Base-by-base conservation (phyloP, 177 flowering plant species). In the Vitis hybrid region DNA sequence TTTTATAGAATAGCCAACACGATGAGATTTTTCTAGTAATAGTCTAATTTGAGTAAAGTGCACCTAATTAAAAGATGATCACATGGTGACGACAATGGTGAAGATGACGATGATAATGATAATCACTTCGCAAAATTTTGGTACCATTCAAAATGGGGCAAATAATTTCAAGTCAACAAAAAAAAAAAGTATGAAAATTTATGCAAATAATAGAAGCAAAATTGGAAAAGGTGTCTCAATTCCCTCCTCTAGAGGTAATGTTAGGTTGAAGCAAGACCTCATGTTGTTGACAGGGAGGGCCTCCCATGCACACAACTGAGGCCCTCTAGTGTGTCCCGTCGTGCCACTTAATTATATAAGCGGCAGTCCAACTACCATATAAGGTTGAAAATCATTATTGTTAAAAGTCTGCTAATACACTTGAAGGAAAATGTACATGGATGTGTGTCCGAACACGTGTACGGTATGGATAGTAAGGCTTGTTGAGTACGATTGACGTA, bases 391-490 rank as follows among this genome's bases (percentile, higher is more conserved):
- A 10, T 9, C 15, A 67, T 76, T 32, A 61, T 35, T 61, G 50
- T 61, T 61, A 61, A 61, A 61, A 61, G 64, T 14, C n/a, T 35
- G n/a, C n/a, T 54, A 54, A 54, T 54, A 4, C 17, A 6, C 46
- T 35, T 5, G 2, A 35, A 8, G 46, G 9, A 35, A 35, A 17
- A 64, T 46, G 54, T 20, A 52, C 56, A 51, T n/a, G 9, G 58
- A 53, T 53, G 30, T 52, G 10, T 11, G 78, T 67, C 68, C 74
- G 64, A 70, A 76, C 82, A 76, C 79, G 79, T 79, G 82, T 79
- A 76, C 77, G 72, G 35, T 35, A 35, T 48, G 17, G 71, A 67
- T 74, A 69, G 12, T 35, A 64, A 51, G 49, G 13, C n/a, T 15
- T 46, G 63, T 15, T 32, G 69, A 60, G 17, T 24, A 15, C 7